These are phyloP conservation scores for Glomus cerebriforme DNA, from an alignment of 192 early-diverging fungal species.

Conservation along the genomic window DNA sequence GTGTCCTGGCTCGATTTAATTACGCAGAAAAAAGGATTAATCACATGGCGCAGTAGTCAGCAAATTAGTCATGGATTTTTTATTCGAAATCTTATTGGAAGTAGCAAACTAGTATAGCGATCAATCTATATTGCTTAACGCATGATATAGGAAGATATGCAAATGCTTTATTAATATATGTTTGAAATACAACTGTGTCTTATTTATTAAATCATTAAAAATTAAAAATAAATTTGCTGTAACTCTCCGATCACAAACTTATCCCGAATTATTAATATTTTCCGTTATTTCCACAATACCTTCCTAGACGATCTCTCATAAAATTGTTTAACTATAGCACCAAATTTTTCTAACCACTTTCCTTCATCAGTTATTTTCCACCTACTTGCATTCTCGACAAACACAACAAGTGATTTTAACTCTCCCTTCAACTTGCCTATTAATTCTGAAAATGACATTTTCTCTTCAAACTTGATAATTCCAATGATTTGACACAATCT, in stretches of 20 bases:
- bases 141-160: too few species aligned
- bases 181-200: neutral
- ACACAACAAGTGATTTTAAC: neutral
- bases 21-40: too few species aligned
- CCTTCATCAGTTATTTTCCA: too few species aligned
- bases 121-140: too few species aligned
- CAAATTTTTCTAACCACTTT: constrained; percentile 8
- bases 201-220: neutral
- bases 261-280: constrained; percentile 2
- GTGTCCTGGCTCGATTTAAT: too few species aligned
- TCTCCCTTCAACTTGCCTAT: neutral
- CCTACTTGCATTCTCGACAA: neutral
- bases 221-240: neutral
- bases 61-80: too few species aligned
- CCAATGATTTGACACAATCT: constrained; percentile 20
- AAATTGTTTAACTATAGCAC: constrained; percentile 11
- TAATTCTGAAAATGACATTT: constrained; percentile 15
- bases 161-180: too few species aligned
- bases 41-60: too few species aligned
- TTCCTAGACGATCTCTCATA: neutral
- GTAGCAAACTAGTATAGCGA: too few species aligned
- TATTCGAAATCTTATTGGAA: too few species aligned
- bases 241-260: constrained; percentile 1
- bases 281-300: neutral
- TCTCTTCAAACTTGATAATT: constrained; percentile 16